Evolutionary conservation across 1,284 basidiomycete genomes (phyloP).

Genomic region (Phylloboletellus chloephorus): DNA sequence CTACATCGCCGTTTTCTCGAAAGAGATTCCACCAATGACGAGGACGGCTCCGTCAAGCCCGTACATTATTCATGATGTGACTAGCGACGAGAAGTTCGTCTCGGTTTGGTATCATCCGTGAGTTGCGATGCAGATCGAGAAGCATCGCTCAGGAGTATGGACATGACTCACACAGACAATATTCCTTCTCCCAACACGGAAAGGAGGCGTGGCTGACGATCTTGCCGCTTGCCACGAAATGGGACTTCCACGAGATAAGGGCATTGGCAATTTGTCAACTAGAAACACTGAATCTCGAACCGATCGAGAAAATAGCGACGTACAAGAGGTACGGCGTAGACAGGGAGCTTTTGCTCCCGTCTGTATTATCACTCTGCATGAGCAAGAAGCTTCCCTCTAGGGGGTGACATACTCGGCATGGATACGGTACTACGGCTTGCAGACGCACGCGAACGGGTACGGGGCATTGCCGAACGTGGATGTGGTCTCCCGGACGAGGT

Average conservation of each 20-base stretch:
- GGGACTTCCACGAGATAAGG: constrained; percentile 58
- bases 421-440: constrained; percentile 57
- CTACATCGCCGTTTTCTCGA: constrained; percentile 64
- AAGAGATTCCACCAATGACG: constrained; percentile 41
- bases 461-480: constrained; percentile 38
- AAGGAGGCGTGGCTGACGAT: constrained; percentile 56
- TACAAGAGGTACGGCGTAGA: constrained; percentile 50
- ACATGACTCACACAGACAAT: constrained; percentile 11
- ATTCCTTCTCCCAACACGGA: constrained; percentile 18
- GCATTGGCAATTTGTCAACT: constrained; percentile 56
- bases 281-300: constrained; percentile 53
- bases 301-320: constrained; percentile 54
- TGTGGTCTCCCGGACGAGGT: constrained; percentile 33
- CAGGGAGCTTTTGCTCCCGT: constrained; percentile 46
- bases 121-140: constrained; percentile 2
- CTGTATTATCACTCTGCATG: constrained; percentile 51
- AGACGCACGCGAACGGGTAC: constrained; percentile 49
- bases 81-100: constrained; percentile 45
- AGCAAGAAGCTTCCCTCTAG: constrained; percentile 52
- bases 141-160: not conserved
- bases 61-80: constrained; percentile 31
- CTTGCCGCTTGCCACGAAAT: constrained; percentile 51
- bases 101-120: constrained; percentile 73
- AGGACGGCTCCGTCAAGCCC: constrained; percentile 35
- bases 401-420: constrained; percentile 54